Evolutionary conservation across 768 basidiomycete species (phyloP).

Genomic region (Thelephora ganbajun): DNA sequence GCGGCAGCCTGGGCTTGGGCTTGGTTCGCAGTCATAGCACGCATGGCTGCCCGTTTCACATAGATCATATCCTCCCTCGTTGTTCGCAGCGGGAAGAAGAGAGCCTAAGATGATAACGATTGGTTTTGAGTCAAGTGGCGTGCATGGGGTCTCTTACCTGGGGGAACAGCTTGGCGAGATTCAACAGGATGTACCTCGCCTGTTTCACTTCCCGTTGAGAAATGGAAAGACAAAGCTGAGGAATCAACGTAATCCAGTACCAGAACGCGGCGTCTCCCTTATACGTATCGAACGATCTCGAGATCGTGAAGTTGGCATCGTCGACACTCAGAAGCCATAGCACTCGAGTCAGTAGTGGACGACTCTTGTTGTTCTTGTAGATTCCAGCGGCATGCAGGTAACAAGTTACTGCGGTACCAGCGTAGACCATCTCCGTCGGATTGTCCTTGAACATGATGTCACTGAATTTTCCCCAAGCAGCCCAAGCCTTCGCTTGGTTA

Average conservation of each 20-base stretch:
- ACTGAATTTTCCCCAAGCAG: conserved; percentile 92
- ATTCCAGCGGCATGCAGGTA: conserved; percentile 95
- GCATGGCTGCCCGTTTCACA: conserved; percentile 28
- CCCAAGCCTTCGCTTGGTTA: conserved; percentile 92
- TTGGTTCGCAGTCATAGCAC: conserved; percentile 8
- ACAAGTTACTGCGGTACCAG: conserved; percentile 88
- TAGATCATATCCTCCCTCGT: conserved; percentile 54
- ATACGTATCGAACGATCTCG: conserved; percentile 82
- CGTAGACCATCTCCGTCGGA: conserved; percentile 58
- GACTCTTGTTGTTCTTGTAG: conserved; percentile 87
- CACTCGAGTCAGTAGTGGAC: conserved; percentile 81
- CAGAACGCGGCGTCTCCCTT: conserved; percentile 94
- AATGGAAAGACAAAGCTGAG: conserved; percentile 82
- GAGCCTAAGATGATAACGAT: conserved; percentile 38
- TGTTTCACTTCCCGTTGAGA: conserved; percentile 89
- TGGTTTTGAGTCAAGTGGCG: neutral
- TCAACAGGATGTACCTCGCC: conserved; percentile 77
- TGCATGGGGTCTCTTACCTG: conserved; percentile 44
- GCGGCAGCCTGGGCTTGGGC: conserved; percentile 6
- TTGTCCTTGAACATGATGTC: conserved; percentile 88
- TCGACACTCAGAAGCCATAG: conserved; percentile 96
- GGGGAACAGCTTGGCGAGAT: conserved; percentile 82
- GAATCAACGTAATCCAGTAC: conserved; percentile 98
- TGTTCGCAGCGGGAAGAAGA: conserved; percentile 92
- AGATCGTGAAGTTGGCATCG: conserved; percentile 55